A percentile compares a stretch with the other conserved stretches of the same genome.
Conservation (phyloP, 1,139 yeast genomes). For the Geotrichum candidum region DNA sequence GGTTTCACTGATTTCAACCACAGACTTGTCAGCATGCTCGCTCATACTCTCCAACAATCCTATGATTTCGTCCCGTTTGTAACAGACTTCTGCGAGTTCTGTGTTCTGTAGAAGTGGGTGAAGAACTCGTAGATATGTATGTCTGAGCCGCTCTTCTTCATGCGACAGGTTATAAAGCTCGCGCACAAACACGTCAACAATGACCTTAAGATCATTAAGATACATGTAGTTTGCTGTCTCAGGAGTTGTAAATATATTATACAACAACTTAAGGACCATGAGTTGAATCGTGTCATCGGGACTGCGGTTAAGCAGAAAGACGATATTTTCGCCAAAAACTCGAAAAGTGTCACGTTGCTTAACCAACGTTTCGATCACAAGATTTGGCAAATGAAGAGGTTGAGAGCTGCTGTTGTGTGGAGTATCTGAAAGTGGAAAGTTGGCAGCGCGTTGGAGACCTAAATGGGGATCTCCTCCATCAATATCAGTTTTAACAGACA, state of each 20-base stretch:
- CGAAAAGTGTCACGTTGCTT: conserved; percentile 35
- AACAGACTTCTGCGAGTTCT: conserved; percentile 40
- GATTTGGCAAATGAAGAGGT: conserved; percentile 24
- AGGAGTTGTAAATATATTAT: conserved; percentile 64
- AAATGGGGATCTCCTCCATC: neutral
- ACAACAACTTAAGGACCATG: conserved; percentile 70
- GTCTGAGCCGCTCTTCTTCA: conserved; percentile 56
- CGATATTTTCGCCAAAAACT: conserved; percentile 49
- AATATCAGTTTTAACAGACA: conserved; percentile 1
- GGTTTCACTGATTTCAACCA: conserved; percentile 27
- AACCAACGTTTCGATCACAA: conserved; percentile 30
- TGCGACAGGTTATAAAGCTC: conserved; percentile 66
- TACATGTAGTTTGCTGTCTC: conserved; percentile 64
- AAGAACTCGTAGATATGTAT: conserved; percentile 71
- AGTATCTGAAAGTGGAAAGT: neutral
- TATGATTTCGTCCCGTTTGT: conserved; percentile 53
- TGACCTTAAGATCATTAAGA: conserved; percentile 75
- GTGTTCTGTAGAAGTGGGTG: conserved; percentile 66
- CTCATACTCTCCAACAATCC: conserved; percentile 47
- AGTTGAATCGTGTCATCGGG: conserved; percentile 67
- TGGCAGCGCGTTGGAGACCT: neutral
- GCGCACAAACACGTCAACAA: conserved; percentile 78
- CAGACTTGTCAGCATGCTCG: conserved; percentile 17
- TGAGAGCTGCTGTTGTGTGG: neutral
- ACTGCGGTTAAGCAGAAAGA: conserved; percentile 70